These are phyloP conservation scores for Neocatenulostroma microsporum DNA, from an alignment of 2,329 filamentous ascomycete species.

Conservation along the genomic window DNA sequence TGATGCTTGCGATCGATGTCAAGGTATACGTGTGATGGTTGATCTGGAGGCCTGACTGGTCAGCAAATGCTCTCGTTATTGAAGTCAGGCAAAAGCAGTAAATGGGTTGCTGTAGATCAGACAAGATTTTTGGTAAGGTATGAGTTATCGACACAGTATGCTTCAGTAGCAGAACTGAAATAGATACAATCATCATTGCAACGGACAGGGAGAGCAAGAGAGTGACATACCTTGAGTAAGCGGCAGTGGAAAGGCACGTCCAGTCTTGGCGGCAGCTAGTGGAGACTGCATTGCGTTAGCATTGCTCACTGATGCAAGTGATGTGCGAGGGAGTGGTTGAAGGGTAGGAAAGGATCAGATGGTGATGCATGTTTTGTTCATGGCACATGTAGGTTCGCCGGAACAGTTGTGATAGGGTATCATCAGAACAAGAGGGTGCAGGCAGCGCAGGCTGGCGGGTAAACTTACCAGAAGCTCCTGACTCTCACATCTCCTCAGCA, in stretches of 20 bases:
- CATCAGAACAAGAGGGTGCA: slow-evolving; percentile 17
- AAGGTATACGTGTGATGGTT: neutral
- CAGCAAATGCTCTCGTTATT: neutral
- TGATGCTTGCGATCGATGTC: neutral
- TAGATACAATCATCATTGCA: slow-evolving; percentile 33
- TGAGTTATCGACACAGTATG: slow-evolving; percentile 29
- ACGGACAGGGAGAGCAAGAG: neutral
- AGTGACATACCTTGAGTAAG: slow-evolving; percentile 1
- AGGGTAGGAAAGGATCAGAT: slow-evolving; percentile 26
- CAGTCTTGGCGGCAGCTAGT: neutral
- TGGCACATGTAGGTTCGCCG: slow-evolving; percentile 30
- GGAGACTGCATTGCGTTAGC: neutral
- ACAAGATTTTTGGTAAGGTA: slow-evolving; percentile 33
- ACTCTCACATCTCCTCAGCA: too few species aligned
- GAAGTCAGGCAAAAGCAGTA: neutral
- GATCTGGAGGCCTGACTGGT: too few species aligned
- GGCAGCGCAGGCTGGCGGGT: too few species aligned
- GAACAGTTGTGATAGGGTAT: slow-evolving; percentile 29
- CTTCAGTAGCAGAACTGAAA: slow-evolving; percentile 36
- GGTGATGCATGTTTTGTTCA: slow-evolving; percentile 37
- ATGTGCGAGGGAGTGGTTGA: neutral
- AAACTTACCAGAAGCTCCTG: too few species aligned
- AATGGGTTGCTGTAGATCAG: slow-evolving; percentile 21
- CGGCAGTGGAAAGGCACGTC: neutral
- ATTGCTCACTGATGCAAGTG: neutral